Base-by-base conservation (phyloP, 176 grass and related monocot genomes). In the Musa schizocarpa region DNA sequence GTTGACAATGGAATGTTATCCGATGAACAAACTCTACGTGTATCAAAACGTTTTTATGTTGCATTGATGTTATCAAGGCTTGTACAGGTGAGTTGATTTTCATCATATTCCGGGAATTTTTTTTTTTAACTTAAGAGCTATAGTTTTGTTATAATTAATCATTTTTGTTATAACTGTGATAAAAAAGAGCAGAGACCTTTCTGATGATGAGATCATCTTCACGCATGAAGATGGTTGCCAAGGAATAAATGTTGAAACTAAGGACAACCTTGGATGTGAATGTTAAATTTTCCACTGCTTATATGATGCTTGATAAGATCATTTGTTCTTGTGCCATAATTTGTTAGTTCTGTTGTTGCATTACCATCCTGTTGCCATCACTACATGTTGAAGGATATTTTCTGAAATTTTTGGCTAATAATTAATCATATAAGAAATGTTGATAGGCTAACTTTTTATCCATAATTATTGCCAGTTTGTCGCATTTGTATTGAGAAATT, bases 41-140 rank as follows among this genome's bases (percentile, higher is more conserved):
- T 97, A 54, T 93, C 85, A 21, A 97, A 87, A 78, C 90, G 93
- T 21, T 97, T 93, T 86, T 97, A 93, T 82, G 90, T 97, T 52
- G 87, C 93, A 21, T 85, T 97, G 73, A 93, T 97, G 93, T 78
- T 97, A 76, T 92, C 90, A 53, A 93, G 82, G 74, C 90, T 97
- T 84, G 80, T 83, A 61, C 93, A 97, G 90, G 93, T 90, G 78
- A 81, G 73, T 78, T 75, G 63, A 68, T 72, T 69, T 65, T 58
- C 74, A 72, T 74, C 4, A 12, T 54, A 20, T 76, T 55, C 1
- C 14, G 16, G 72, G 21, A 57, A 8, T 55, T 13, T 17, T 20
- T 19, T 69, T 50, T 7, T 29, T 67, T 26, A 10, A 24, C 24
- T 62, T 20, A 8, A 17, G 4, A 43, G 34, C 34, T 0, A 43